Evolutionary conservation across 192 early-diverging fungal species (phyloP).

Genomic region (Kappamyces sp.): DNA sequence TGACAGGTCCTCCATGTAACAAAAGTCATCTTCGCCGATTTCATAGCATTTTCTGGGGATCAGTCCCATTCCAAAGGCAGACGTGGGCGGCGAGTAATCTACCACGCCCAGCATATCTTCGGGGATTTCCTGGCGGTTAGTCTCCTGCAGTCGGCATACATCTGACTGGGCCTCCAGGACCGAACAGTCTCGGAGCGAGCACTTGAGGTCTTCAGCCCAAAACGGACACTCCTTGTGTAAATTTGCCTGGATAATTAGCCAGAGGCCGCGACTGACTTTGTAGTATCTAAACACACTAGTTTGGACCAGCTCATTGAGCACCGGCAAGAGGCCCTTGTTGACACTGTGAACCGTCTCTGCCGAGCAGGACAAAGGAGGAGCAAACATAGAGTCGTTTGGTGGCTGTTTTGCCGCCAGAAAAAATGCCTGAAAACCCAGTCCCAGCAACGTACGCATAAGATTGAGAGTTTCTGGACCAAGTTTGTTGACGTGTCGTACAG

Average conservation of each 20-base stretch:
- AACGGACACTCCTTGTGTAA: constrained; percentile 84
- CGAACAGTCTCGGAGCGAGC: constrained; percentile 77
- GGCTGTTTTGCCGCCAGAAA: no score
- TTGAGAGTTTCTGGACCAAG: no score
- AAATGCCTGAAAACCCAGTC: no score
- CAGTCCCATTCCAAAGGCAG: constrained; percentile 14
- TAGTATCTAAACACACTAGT: constrained; percentile 89
- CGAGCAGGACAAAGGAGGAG: neutral
- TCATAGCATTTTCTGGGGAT: constrained; percentile 32
- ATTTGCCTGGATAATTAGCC: constrained; percentile 52
- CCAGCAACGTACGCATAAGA: no score
- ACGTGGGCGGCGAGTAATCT: constrained; percentile 51
- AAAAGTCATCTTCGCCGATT: constrained; percentile 69
- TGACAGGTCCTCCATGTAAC: constrained; percentile 75
- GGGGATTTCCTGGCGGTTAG: constrained; percentile 34
- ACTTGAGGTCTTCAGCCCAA: constrained; percentile 79
- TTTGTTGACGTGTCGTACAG: no score
- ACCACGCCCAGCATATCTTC: constrained; percentile 62
- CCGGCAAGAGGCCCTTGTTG: constrained; percentile 63
- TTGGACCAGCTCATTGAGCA: constrained; percentile 69
- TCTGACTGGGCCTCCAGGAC: constrained; percentile 76
- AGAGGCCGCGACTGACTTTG: constrained; percentile 48
- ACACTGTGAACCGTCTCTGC: constrained; percentile 36
- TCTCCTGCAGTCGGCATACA: neutral
- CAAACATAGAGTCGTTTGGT: no score